A percentile compares a stretch with the other conserved stretches of the same genome.
These are phyloP conservation scores for Udeniomyces megalosporus DNA, from an alignment of 768 basidiomycete species.

Conservation along the genomic window DNA sequence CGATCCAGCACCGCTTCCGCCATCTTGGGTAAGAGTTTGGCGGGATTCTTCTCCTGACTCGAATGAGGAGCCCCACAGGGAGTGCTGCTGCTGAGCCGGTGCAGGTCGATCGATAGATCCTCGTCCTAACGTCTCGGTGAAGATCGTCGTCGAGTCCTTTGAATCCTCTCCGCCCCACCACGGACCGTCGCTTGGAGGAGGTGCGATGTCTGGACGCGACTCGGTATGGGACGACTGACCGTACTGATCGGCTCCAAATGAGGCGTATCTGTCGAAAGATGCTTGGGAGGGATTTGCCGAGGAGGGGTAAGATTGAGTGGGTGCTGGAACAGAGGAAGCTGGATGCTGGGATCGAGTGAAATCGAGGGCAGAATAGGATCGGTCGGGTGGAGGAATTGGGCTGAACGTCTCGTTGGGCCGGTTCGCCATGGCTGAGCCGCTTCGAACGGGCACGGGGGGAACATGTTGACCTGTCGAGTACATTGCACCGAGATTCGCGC, in stretches of 20 bases:
- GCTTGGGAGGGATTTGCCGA: not conserved
- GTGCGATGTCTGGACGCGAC: no score
- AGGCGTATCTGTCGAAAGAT: not conserved
- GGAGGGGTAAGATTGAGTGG: constrained; percentile 17
- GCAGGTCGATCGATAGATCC: no score
- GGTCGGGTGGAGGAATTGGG: constrained; percentile 38
- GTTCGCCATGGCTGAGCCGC: constrained; percentile 52
- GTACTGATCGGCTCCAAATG: no score
- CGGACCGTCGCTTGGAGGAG: no score
- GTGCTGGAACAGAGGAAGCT: constrained; percentile 9
- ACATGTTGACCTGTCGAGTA: not conserved
- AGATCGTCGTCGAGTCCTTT: no score
- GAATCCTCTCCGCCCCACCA: no score
- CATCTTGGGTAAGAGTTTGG: no score
- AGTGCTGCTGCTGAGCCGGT: not conserved
- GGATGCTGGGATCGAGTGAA: constrained; percentile 37
- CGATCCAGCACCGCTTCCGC: not conserved
- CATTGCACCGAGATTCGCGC: constrained; percentile 19
- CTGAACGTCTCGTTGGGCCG: constrained; percentile 34
- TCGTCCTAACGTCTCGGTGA: no score
- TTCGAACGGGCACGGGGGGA: constrained; percentile 39
- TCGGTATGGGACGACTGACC: no score
- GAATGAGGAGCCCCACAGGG: constrained; percentile 4
- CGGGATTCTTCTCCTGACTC: not conserved
- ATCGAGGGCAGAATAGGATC: constrained; percentile 65